Evolutionary conservation across 495 filamentous ascomycete genomes (phyloP), one percentile per base, ranked within the genome.

Genomic region (Aspergillus sclerotiicarbonarius): DNA sequence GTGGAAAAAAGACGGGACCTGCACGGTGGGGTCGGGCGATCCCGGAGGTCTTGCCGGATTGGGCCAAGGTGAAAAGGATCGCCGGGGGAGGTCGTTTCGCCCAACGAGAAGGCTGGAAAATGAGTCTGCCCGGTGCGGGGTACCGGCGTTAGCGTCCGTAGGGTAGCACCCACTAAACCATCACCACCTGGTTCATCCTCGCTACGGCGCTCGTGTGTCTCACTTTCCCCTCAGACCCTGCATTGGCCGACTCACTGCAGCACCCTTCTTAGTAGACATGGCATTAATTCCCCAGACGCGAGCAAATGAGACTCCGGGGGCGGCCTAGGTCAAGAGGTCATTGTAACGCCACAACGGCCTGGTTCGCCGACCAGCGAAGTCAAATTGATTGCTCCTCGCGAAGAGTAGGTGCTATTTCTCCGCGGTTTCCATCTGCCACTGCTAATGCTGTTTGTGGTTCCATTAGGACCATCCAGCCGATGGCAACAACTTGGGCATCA

Each of bases 301-400:
- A 58, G 44, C 60, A 61, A 62, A 66, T 66, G 63, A 63, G 64
- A 59, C 61, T 66, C 60, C 61, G 64, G 64, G 64, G 64, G 60
- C 61, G 64, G 64, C 51, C 60, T 55, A 53, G 61, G 21, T 33
- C 16, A 52, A 18, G 5, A 25, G 25, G 25, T 25, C 25, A 25
- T 25, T 5, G 5, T 5, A 25, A 25, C 25, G 25, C 25, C 25
- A 25, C 25, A 25, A 25, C 25, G 25, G 25, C 25, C 25, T 25
- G 25, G 25, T 25, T 25, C 25, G 25, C 25, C 25, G 5, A 25
- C 25, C 25, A 25, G 5, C 25, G 29, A 32, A 31, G 21, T n/a
- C 12, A 41, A 10, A 13, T 20, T 53, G 1, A 4, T 12, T 29
- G 7, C 30, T 16, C 8, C 51, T 43, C 33, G 4, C 51, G 25